Evolutionary conservation across 345 rosid genomes (phyloP), one percentile per base, ranked within the genome.

Genomic region (Salix exigua): DNA sequence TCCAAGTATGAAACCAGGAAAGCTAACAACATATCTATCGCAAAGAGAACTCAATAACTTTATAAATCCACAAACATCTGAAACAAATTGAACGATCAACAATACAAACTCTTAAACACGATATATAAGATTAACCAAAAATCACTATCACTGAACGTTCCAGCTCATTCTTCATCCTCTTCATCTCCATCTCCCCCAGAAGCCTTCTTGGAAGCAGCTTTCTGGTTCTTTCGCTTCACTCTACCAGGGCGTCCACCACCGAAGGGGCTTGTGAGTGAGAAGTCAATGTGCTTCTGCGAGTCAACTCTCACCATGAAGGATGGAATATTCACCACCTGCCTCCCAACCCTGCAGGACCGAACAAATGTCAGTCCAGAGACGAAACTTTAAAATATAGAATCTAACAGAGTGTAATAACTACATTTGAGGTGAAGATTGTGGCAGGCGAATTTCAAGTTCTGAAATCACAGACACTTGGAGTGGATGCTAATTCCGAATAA

Each of bases 221-320:
- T 75, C 63, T 68, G 73, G 26, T 75, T 75, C 73, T 42, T 75
- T 68, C 78, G 68, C 73, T 75, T 67, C 66, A 75, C 77, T 75
- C 77, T 75, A 4, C 77, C 77, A 48, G 77, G 77, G 4, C 72
- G 88, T 5, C 91, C 93, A 79, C 91, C 90, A 7, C 90, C 93
- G 7, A 90, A 84, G 42, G 94, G 94, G 70, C 92, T 90, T n/a
- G 89, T 90, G 28, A 90, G 72, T 11, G 92, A 87, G 88, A 90
- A 90, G 76, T 90, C 94, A 2, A 90, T 87, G 85, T 90, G 94
- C 76, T 88, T 90, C 76, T 88, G 92, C 0, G 94, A 88, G 48
- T 90, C 94, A 37, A 90, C 81, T 79, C 91, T 88, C 76, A 88
- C 94, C 94, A 90, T 83, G 84, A 90, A 88, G 0, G 92, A 90